Evolutionary conservation across 1,284 basidiomycete species (phyloP).

Genomic region (Rhodotorula sp.): DNA sequence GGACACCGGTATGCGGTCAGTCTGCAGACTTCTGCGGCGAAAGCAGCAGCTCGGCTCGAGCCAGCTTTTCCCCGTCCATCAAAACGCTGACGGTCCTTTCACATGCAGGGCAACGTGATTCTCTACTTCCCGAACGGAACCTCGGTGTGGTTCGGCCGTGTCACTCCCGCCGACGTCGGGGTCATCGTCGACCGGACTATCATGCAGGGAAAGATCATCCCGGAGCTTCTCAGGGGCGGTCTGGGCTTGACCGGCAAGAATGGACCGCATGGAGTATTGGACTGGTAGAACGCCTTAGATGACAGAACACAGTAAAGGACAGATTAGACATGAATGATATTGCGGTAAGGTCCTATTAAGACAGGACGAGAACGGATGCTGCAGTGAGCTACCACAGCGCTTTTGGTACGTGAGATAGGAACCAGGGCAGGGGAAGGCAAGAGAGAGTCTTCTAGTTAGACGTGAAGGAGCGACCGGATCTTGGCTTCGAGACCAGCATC

Average conservation of each 20-base stretch:
- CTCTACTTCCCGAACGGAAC: slow-evolving; percentile 71
- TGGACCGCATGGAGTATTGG: slow-evolving; percentile 22
- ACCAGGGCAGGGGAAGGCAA: not conserved
- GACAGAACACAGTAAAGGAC: not conserved
- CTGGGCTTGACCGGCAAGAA: slow-evolving; percentile 35
- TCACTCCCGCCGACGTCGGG: slow-evolving; percentile 81
- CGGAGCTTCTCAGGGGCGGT: slow-evolving; percentile 77
- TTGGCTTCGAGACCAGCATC: slow-evolving; percentile 24
- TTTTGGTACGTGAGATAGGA: not conserved
- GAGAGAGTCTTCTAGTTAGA: not conserved
- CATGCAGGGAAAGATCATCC: slow-evolving; percentile 74
- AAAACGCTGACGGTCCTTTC: not conserved
- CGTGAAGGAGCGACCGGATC: slow-evolving; percentile 28
- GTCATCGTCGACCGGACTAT: slow-evolving; percentile 80
- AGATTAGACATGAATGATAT: no score
- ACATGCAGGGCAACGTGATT: slow-evolving; percentile 71
- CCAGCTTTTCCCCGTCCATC: no score
- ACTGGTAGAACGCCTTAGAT: slow-evolving; percentile 22
- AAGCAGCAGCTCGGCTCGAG: no score
- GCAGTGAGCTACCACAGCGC: not conserved
- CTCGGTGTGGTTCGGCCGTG: slow-evolving; percentile 87
- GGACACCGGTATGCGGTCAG: slow-evolving; percentile 28
- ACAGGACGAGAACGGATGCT: not conserved
- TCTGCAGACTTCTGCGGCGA: not conserved
- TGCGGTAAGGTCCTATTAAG: no score